Evolutionary conservation across 805 yeast genomes (phyloP), one percentile per base, ranked within the genome.

Genomic region (Jamesozyma rosinii): DNA sequence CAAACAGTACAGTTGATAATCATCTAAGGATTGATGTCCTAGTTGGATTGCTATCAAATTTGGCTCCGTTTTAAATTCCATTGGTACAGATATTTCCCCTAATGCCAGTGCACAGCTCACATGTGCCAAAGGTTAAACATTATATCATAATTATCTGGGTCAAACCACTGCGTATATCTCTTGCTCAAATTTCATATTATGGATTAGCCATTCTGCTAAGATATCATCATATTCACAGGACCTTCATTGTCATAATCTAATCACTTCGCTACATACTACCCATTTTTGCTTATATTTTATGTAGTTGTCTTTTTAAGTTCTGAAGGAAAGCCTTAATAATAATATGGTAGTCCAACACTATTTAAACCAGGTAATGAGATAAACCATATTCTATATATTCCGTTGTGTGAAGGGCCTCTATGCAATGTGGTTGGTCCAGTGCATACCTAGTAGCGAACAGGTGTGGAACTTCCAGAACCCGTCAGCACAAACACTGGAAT

Each of bases 241-340:
- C 10, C 29, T 24, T 24, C 11, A 6, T 24, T 8, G 10, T 24
- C 29, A 24, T 24, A 24, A 11, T 34, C 3, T 3, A 19, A 34
- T 10, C 3, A 38, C 17, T 20, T 19, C 21, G 29, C 61, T 74
- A 79, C 85, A 71, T 79, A 79, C 85, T 79, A 76, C 83, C 71
- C 85, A 79, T 79, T 72, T 67, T 77, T 70, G 65, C 68, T 71
- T 67, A 66, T 69, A 49, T 41, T 37, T n/a, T 44, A 35, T 40
- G 45, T 36, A 22, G 19, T 43, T 38, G 31, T 39, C 30, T 31
- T 15, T 17, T 35, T 35, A 15, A 13, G n/a, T 8, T 19, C 20
- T 5, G 18, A 6, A 27, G 10, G 19, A 27, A 38, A 24, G 11
- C 29, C 29, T 24, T 24, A 24, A 24, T 24, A 24, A 6, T 24